These are phyloP conservation scores for Metschnikowia aberdeeniae DNA, from an alignment of 805 yeast genomes.

Conservation along the genomic window DNA sequence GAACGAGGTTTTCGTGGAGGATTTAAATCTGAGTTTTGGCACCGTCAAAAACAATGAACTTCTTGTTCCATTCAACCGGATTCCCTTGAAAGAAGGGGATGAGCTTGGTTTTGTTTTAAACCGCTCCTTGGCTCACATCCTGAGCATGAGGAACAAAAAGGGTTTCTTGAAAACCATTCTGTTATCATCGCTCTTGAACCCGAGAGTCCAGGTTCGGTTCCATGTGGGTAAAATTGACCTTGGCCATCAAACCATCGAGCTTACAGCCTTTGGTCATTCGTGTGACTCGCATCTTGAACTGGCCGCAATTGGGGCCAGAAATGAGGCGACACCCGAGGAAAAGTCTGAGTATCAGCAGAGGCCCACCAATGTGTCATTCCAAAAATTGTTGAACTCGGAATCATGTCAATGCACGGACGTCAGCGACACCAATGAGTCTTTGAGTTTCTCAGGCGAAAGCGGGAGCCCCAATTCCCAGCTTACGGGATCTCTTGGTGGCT, in stretches of 20 bases:
- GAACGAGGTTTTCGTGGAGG: constrained; percentile 24
- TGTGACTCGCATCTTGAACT: neutral
- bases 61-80: constrained; percentile 19
- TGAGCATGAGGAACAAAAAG: constrained; percentile 3
- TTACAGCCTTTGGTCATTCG: constrained; percentile 1
- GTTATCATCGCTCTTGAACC: constrained; percentile 9
- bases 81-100: constrained; percentile 21
- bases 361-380: neutral
- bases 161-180: constrained; percentile 3
- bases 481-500: neutral
- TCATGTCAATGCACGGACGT: constrained; percentile 2
- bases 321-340: too few species aligned
- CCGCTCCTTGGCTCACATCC: constrained; percentile 22
- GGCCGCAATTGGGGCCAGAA: neutral
- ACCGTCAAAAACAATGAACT: constrained; percentile 29
- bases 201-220: constrained; percentile 11
- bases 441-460: neutral
- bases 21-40: constrained; percentile 36
- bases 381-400: constrained; percentile 1
- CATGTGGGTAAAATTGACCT: constrained; percentile 4
- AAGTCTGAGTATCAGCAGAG: neutral
- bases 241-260: constrained; percentile 2
- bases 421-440: neutral
- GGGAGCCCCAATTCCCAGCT: neutral
- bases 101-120: constrained; percentile 33